These are phyloP conservation scores for Microbotryum saponariae DNA, from an alignment of 1,284 basidiomycete genomes.

Conservation along the genomic window DNA sequence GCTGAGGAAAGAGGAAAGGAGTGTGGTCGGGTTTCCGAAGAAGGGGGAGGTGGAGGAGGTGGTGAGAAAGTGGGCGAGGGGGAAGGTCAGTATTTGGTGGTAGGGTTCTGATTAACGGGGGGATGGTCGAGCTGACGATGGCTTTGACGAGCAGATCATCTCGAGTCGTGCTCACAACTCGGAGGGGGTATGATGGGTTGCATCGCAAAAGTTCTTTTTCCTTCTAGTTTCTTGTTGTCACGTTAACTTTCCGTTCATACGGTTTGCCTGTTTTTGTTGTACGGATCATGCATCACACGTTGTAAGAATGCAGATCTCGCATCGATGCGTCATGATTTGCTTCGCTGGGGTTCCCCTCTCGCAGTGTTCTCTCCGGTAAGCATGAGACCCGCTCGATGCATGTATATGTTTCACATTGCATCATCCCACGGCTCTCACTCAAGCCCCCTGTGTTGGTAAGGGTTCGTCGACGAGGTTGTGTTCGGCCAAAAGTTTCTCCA, in stretches of 20 bases:
- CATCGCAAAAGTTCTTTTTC: too few species aligned
- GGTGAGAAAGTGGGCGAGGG: not conserved
- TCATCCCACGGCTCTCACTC: not conserved
- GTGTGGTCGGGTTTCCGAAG: not conserved
- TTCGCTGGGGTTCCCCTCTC: not conserved
- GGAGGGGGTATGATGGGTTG: too few species aligned
- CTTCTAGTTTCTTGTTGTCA: too few species aligned
- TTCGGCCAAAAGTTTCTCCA: constrained; percentile 72
- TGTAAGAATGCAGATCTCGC: not conserved
- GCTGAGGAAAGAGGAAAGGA: not conserved
- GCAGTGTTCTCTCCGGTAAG: not conserved
- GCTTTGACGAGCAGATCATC: too few species aligned
- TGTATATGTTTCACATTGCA: not conserved
- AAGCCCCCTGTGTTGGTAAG: not conserved
- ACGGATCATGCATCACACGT: not conserved
- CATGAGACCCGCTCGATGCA: too few species aligned
- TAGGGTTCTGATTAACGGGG: not conserved
- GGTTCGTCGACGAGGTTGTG: constrained; percentile 53
- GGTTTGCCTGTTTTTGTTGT: too few species aligned
- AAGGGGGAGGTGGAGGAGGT: not conserved
- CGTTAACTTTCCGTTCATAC: too few species aligned
- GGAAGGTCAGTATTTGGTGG: not conserved
- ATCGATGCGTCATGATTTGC: not conserved
- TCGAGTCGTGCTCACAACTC: too few species aligned
- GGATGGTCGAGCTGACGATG: too few species aligned